Base-by-base conservation (phyloP, 1,284 basidiomycete genomes). In the Rhodotorula mucilaginosa region DNA sequence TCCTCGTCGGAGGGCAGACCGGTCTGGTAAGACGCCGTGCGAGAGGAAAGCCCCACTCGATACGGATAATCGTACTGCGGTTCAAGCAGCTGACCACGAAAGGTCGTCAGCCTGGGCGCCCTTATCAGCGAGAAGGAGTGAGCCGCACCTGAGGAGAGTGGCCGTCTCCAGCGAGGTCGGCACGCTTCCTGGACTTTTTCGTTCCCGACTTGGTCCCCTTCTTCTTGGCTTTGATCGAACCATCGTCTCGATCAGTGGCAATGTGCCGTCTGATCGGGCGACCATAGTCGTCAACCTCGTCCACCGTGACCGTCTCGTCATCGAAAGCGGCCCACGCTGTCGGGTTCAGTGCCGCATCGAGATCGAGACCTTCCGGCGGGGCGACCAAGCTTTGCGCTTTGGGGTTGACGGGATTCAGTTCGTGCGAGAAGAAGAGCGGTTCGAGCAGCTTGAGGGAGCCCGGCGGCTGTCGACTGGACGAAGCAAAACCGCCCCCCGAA, bases 391-490 rank as follows among this genome's bases (percentile, higher is more conserved):
- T 86, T 81, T 97, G 95, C 5, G 94, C 95, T 65, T 85, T 84
- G 8, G 84, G 80, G 1, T 90, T 93, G 23, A 97, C 90, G 0
- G 93, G 90, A 73, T 92, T 93, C 44, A 99, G 87, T 71, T 93
- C 89, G 79, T 96, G 90, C 8, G 86, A 80, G 34, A 86, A 86
- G 78, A 92, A 93, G 5, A 99, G 83, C 0, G 93, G 92, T 58
- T 87, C 85, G 62, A 99, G 88, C 65, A 99, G 87, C 80, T 89
- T 91, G 31, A 98, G 83, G 74, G 92, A 94, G 81, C 94, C 93
- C 0, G 96, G 96, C 54, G 73, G 54, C 39, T 58, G 61, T 13
- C 59, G 70, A 29, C 58, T 65, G 34, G 64, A 62, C 51, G 57
- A 29, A 8, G 58, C 69, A 61, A 71, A 73, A 1, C 67, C 71